Conservation (phyloP, 139 green algal genomes). For the Yamagishiella unicocca region DNA sequence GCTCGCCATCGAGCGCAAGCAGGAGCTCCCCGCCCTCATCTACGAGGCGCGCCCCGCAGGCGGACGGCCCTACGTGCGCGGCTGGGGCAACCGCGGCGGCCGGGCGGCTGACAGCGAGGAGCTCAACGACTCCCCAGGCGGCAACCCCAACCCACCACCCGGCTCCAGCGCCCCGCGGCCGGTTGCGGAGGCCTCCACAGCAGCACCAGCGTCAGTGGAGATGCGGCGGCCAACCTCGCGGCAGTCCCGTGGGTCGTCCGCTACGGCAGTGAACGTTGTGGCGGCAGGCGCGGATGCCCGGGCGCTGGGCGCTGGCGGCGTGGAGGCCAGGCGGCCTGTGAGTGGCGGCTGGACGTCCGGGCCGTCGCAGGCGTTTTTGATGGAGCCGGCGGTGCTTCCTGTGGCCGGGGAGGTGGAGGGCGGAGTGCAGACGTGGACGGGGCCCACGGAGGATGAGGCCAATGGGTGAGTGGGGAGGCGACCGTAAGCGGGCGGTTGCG, state of each 20-base stretch:
- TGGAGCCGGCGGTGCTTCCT: neutral
- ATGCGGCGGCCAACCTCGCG: neutral
- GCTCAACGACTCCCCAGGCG: neutral
- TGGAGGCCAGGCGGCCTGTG: neutral
- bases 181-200: neutral
- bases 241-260: neutral
- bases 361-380: neutral
- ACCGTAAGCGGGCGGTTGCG: no score
- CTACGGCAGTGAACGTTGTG: no score
- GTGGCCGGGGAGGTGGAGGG: no score
- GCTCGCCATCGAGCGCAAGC: constrained; percentile 88
- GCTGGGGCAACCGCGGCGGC: neutral
- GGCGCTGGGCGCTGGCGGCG: neutral
- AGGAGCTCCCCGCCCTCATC: constrained; percentile 94
- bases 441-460: no score
- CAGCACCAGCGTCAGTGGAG: neutral
- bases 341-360: neutral
- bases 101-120: neutral
- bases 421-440: no score
- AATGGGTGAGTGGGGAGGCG: no score
- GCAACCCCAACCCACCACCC: neutral
- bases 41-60: constrained; percentile 88
- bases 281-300: neutral
- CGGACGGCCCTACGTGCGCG: constrained; percentile 44
- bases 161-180: neutral